Evolutionary conservation across 768 basidiomycete species (phyloP).

Genomic region (Leccinum arenicola): DNA sequence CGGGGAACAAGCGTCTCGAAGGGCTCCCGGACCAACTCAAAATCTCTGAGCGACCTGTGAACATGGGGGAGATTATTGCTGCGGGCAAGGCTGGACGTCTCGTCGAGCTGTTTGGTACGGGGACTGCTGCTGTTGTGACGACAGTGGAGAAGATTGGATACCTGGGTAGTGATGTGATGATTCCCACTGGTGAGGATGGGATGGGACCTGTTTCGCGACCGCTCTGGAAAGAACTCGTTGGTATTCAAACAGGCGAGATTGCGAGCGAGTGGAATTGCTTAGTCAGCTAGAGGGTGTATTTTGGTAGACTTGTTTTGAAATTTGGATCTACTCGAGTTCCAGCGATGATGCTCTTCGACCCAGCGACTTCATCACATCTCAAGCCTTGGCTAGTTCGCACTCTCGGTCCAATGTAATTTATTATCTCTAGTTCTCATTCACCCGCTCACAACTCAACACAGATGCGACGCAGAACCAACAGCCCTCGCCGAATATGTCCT

Average conservation of each 20-base stretch:
- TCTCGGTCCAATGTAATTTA: conserved; percentile 77
- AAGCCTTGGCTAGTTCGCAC: conserved; percentile 87
- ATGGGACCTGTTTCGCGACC: conserved; percentile 66
- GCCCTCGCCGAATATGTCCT: conserved; percentile 94
- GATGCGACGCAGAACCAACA: conserved; percentile 95
- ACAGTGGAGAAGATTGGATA: conserved; percentile 58
- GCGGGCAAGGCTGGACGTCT: conserved; percentile 41
- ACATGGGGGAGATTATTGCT: conserved; percentile 70
- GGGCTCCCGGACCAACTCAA: conserved; percentile 54
- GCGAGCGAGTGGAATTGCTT: conserved; percentile 78
- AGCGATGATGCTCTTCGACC: conserved; percentile 66
- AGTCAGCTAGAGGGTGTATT: conserved; percentile 11
- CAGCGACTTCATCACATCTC: conserved; percentile 60
- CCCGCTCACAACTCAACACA: conserved; percentile 28
- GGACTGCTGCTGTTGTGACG: conserved; percentile 53
- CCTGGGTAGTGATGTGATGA: conserved; percentile 48
- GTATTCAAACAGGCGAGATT: conserved; percentile 74
- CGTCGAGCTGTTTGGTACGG: conserved; percentile 50
- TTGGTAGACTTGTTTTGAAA: neutral
- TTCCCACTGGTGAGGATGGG: conserved; percentile 64
- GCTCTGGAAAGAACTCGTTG: conserved; percentile 48
- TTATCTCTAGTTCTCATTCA: rapidly evolving
- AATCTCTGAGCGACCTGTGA: conserved; percentile 68
- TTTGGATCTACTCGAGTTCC: neutral
- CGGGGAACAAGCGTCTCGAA: conserved; percentile 42